Base-by-base conservation (phyloP, 2,329 filamentous ascomycete genomes). In the Pseudopithomyces chartarum region DNA sequence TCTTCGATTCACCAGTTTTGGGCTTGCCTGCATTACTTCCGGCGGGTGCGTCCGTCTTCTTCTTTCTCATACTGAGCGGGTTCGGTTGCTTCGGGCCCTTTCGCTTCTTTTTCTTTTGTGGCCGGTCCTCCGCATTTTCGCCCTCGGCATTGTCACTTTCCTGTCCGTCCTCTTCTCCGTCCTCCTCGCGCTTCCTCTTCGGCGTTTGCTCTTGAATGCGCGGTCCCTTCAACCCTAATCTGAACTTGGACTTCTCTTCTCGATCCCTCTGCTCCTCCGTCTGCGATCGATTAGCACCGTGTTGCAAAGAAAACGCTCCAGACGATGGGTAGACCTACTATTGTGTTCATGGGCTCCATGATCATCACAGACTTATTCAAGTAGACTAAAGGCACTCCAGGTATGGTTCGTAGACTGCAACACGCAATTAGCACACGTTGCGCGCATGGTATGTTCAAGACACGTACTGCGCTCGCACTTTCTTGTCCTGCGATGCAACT, bases 311-410 rank as follows among this genome's bases (percentile, higher is more conserved):
- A 29, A 29, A 8, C 26, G 26, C 4, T 8, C 26, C 26, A 29
- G 26, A 29, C n/a, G 26, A 29, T 5, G 26, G 26, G 26, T 29
- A 29, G 26, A 29, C 26, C 5, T 29, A 29, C 26, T 29, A 83
- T 83, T 38, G 81, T 83, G 17, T 89, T 87, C 89, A 95, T 92
- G 13, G 90, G 89, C 75, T 90, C 86, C 80, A 90, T 82, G 54
- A 90, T 87, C 85, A 94, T 90, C 52, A 96, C 90, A 59, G 88
- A 90, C 54, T 90, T 82, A 62, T 87, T 87, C 63, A 94, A 89
- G 72, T 94, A 94, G 45, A 95, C 85, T 59, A 94, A 74, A 19
- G 91, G 91, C 47, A 91, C 88, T 19, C 90, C 90, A 22, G 85
- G 82, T 19, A 93, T 82, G n/a, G 76, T 77, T 49, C 90, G 83